Conservation (phyloP, 768 basidiomycete species). For the Psilocybe cubensis region DNA sequence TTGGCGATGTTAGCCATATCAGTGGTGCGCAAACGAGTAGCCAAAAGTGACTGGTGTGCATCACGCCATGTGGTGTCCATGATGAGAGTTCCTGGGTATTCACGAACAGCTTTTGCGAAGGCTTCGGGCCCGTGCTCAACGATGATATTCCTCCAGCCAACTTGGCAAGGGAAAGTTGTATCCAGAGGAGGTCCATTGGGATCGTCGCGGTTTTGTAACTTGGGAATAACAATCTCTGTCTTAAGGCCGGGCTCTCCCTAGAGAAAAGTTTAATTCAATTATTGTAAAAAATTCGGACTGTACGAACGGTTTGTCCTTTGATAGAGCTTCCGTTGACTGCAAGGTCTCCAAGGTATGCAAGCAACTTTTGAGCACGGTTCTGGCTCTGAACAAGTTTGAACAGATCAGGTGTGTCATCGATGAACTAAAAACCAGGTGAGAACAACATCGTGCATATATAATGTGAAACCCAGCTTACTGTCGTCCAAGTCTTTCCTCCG, state of each 20-base stretch:
- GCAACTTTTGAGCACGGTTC: slow-evolving; percentile 97
- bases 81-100: slow-evolving; percentile 93
- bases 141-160: slow-evolving; percentile 98
- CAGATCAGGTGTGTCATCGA: slow-evolving; percentile 98
- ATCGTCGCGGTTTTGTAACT: slow-evolving; percentile 77
- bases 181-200: slow-evolving; percentile 78
- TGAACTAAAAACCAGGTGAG: slow-evolving; percentile 63
- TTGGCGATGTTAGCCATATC: slow-evolving; percentile 99
- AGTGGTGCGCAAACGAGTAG: slow-evolving; percentile 92
- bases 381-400: slow-evolving; percentile 98
- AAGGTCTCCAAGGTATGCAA: slow-evolving; percentile 96
- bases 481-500: slow-evolving; percentile 98
- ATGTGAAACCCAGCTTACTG: slow-evolving; percentile 32
- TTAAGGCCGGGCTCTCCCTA: slow-evolving; percentile 94
- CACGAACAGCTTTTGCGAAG: slow-evolving; percentile 96
- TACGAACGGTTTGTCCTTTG: slow-evolving; percentile 80
- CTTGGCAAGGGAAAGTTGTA: slow-evolving; percentile 77
- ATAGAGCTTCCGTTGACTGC: slow-evolving; percentile 98
- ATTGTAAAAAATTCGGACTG: background rate
- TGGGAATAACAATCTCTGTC: slow-evolving; percentile 83
- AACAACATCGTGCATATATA: background rate
- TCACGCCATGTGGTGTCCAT: slow-evolving; percentile 99
- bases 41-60: slow-evolving; percentile 96
- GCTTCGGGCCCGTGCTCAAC: slow-evolving; percentile 97
- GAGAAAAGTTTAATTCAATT: background rate